A percentile compares a stretch with the other conserved stretches of the same genome.
phyloP scores from a whole-genome alignment of 805 yeast species.

The Pichia nakasei region DNA sequence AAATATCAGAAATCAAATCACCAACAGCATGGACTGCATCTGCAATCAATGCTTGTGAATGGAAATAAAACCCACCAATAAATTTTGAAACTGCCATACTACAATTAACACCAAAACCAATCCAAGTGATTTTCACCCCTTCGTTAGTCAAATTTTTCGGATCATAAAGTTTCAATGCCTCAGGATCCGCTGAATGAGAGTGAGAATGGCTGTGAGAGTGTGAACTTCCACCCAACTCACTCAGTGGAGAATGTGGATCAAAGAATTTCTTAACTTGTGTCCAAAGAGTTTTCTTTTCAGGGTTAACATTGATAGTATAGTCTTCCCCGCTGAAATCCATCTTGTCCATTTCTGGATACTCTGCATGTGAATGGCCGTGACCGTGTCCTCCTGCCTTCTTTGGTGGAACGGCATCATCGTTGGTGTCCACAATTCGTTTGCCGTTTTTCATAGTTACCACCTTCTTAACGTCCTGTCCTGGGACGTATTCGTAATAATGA shows the following conservation, averaged over 20 bases:
- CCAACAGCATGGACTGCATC: constrained; percentile 92
- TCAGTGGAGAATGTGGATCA: constrained; percentile 28
- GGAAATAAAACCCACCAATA: constrained; percentile 83
- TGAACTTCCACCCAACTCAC: constrained; percentile 19
- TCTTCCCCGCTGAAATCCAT: constrained; percentile 24
- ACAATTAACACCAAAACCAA: constrained; percentile 77
- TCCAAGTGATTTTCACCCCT: constrained; percentile 87
- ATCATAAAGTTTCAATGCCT: constrained; percentile 36
- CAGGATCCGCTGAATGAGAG: constrained; percentile 33
- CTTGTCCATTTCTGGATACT: constrained; percentile 20
- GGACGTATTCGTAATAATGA: constrained; percentile 12
- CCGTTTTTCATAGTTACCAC: constrained; percentile 9
- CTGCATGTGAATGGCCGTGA: constrained; percentile 26
- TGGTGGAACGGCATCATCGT: constrained; percentile 2
- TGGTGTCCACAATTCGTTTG: not conserved
- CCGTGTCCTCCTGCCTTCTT: constrained; percentile 12
- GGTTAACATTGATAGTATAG: constrained; percentile 18
- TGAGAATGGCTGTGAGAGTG: constrained; percentile 24
- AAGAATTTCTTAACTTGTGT: constrained; percentile 26
- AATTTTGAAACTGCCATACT: constrained; percentile 84
- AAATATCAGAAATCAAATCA: constrained; percentile 81
- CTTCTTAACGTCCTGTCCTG: constrained; percentile 1
- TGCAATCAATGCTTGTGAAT: constrained; percentile 89
- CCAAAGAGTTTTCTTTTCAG: constrained; percentile 18
- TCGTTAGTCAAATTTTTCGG: constrained; percentile 53